A percentile compares a stretch with the other conserved stretches of the same genome.
Evolutionary conservation across 2,329 filamentous ascomycete species (phyloP).

Genomic region (Ilyonectria sp.): DNA sequence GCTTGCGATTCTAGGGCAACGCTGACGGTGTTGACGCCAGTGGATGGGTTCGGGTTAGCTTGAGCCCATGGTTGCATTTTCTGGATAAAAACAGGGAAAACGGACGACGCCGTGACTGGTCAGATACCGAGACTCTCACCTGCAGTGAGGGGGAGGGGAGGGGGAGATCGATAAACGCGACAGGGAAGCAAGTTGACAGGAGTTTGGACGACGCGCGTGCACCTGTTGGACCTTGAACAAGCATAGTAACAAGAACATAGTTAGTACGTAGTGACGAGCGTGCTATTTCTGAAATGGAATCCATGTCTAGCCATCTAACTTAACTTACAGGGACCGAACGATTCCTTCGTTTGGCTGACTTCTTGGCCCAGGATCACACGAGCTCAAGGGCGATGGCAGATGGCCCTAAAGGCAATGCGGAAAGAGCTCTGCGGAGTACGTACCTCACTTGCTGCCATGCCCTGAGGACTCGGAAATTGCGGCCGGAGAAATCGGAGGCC

Average conservation of each 20-base stretch:
- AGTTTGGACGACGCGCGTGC: conserved; percentile 19
- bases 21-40: not conserved
- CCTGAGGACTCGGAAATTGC: conserved; percentile 43
- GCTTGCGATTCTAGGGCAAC: not conserved
- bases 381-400: conserved; percentile 9
- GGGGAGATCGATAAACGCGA: conserved; percentile 4
- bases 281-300: conserved; percentile 5
- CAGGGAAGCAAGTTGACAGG: not conserved
- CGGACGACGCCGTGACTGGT: not conserved
- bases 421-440: conserved; percentile 4
- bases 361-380: conserved; percentile 3
- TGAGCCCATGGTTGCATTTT: not conserved
- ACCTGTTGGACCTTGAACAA: conserved; percentile 2
- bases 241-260: not conserved
- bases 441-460: conserved; percentile 10
- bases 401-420: conserved; percentile 12
- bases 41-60: not conserved
- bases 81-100: not conserved
- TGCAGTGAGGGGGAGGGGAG: conserved; percentile 16
- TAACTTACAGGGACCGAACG: conserved; percentile 3
- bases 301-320: conserved; percentile 11
- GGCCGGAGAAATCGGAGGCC: conserved; percentile 34
- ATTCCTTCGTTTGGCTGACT: conserved; percentile 1
- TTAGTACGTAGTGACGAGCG: not conserved
- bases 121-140: not conserved